Conservation (phyloP, 192 early-diverging fungal genomes). For the Dispira parvispora region DNA sequence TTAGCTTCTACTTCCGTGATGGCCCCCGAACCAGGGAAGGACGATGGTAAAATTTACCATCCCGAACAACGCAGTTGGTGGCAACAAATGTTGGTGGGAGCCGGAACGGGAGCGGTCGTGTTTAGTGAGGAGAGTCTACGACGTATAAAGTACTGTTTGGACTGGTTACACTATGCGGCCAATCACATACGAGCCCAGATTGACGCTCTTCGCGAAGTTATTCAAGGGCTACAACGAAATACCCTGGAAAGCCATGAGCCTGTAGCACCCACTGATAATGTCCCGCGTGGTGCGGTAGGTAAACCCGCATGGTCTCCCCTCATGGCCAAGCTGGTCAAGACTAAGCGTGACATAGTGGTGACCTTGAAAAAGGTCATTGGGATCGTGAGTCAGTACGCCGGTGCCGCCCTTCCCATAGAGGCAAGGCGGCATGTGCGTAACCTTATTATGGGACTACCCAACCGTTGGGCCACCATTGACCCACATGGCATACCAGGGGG, state of each 20-base stretch:
- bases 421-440: slow-evolving; percentile 60
- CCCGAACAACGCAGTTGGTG: slow-evolving; percentile 22
- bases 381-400: slow-evolving; percentile 74
- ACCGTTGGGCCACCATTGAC: slow-evolving; percentile 35
- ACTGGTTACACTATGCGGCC: slow-evolving; percentile 75
- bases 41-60: too few species aligned
- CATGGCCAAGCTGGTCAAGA: slow-evolving; percentile 21
- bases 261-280: slow-evolving; percentile 14
- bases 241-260: slow-evolving; percentile 11
- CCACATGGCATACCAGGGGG: slow-evolving; percentile 11
- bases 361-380: slow-evolving; percentile 76
- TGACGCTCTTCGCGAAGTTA: slow-evolving; percentile 32
- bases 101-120: slow-evolving; percentile 52
- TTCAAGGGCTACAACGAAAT: slow-evolving; percentile 19
- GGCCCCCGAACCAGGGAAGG: too few species aligned
- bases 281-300: slow-evolving; percentile 17
- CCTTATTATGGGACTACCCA: slow-evolving; percentile 70
- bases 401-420: slow-evolving; percentile 62
- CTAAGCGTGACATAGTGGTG: slow-evolving; percentile 68
- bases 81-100: slow-evolving; percentile 42
- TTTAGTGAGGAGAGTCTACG: slow-evolving; percentile 80
- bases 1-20: too few species aligned
- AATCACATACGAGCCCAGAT: slow-evolving; percentile 56
- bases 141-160: slow-evolving; percentile 73
- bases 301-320: background rate